Evolutionary conservation across 1,139 yeast species (phyloP), one percentile per base, ranked within the genome.

Genomic region (Protomyces pachydermus): DNA sequence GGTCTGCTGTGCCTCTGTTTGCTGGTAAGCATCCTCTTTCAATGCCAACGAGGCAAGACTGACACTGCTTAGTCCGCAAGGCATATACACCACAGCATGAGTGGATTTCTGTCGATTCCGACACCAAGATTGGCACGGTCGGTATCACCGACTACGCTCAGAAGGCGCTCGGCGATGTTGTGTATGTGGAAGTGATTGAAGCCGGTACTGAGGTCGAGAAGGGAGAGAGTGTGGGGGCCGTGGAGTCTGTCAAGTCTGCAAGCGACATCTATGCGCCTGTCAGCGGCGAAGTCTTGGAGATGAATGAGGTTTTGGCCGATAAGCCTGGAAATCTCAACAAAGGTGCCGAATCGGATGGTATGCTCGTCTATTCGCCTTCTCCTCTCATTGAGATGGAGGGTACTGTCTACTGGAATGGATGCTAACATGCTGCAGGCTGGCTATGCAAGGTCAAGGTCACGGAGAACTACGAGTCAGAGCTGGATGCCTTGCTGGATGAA

Each of bases 81-180:
- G 62, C 56, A 12, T 69, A 66, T 62, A 68, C 98, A 18, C 79
- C 81, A 64, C 97, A 93, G 73, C 99, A 93, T 79, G 99, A 93
- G 79, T 93, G 98, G 97, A 79, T 95, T 67, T 93, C 96, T 1
- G 80, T 85, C 60, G 95, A 88, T 74, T 82, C 82, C 42, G 97
- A 91, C 76, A 89, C 90, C 66, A 80, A 85, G 42, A 87, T 65
- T 28, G 70, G 67, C 37, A 56, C 63, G 16, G 64, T 93, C 46
- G 99, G 99, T 46, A 91, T 93, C 76, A 91, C 98, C 67, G 84
- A 83, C 72, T 91, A 93, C 75, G 99, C 99, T 39, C 87, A 97
- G 53, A 97, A 91, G 72, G 96, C 98, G n/a, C 82, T 93, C 68
- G 98, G 98, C 56, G 99, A 93, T 77, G 95, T 96, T 64, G 95